These are phyloP conservation scores for Diaporthe sp. DNA, from an alignment of 2,329 filamentous ascomycete species.

Conservation along the genomic window DNA sequence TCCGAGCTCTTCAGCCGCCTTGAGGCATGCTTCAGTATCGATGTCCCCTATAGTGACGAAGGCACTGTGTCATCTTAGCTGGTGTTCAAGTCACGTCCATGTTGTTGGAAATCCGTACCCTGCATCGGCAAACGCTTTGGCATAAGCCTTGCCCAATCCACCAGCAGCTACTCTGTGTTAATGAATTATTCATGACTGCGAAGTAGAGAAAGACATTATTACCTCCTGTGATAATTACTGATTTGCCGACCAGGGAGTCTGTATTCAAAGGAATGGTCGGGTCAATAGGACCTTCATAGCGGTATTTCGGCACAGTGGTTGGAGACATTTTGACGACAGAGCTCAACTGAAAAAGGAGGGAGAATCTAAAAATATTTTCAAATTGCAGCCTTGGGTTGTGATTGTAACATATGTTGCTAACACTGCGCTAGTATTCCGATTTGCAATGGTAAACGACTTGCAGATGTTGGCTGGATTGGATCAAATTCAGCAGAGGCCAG, in stretches of 20 bases:
- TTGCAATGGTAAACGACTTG: background rate
- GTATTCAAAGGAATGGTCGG: background rate
- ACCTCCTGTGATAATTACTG: background rate
- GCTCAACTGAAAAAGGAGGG: too few species aligned
- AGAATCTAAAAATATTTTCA: too few species aligned
- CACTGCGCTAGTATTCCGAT: background rate
- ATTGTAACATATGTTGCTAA: too few species aligned
- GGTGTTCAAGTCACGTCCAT: too few species aligned
- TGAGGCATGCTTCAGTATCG: background rate
- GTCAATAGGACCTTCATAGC: background rate
- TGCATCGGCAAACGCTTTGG: background rate
- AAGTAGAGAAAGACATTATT: background rate
- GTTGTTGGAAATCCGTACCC: background rate
- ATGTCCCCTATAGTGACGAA: background rate
- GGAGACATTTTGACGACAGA: background rate
- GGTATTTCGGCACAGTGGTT: background rate
- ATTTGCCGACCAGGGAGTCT: background rate
- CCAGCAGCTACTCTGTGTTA: background rate
- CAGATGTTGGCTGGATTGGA: background rate
- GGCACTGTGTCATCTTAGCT: background rate
- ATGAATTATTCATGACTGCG: fast-evolving
- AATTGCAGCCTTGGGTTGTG: too few species aligned
- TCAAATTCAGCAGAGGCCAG: background rate
- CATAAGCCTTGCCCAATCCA: background rate
- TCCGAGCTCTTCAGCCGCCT: background rate